Conservation (phyloP, 1,284 basidiomycete species). For the Cryptococcus neoformans region DNA sequence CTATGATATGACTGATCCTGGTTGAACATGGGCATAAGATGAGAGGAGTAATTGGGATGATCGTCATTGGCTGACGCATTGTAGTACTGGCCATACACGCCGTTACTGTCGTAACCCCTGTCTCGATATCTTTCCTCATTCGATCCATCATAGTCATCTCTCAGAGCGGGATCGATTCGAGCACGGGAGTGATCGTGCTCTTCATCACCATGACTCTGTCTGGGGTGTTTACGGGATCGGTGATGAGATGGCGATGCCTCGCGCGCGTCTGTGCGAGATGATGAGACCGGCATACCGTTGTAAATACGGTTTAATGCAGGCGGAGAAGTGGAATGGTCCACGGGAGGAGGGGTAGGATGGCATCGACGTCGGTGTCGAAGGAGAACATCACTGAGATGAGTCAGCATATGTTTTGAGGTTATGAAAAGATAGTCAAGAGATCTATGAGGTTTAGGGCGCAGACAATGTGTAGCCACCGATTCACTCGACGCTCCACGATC, state of each 20-base stretch:
- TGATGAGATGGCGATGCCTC: constrained; percentile 28
- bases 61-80: constrained; percentile 16
- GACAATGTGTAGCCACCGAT: no score
- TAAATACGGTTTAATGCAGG: constrained; percentile 31
- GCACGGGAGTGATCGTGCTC: constrained; percentile 7
- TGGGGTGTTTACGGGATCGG: constrained; percentile 28
- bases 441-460: no score
- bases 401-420: constrained; percentile 1
- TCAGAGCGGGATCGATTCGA: constrained; percentile 8
- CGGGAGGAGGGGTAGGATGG: constrained; percentile 46
- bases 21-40: constrained; percentile 42
- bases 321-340: constrained; percentile 39
- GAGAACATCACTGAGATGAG: constrained; percentile 43
- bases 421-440: neutral
- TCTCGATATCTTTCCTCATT: constrained; percentile 22
- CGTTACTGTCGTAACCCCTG: constrained; percentile 26
- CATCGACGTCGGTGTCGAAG: constrained; percentile 49
- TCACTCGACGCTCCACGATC: no score
- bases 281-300: constrained; percentile 41
- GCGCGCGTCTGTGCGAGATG: constrained; percentile 37
- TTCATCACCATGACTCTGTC: constrained; percentile 14
- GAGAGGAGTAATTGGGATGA: constrained; percentile 32
- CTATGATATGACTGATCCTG: constrained; percentile 25
- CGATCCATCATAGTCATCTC: constrained; percentile 16
- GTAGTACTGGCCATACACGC: constrained; percentile 23